Percentiles rank a stretch among this genome's conserved stretches.
These are phyloP conservation scores for Salix viminalis DNA, from an alignment of 345 rosid species.

Conservation along the genomic window DNA sequence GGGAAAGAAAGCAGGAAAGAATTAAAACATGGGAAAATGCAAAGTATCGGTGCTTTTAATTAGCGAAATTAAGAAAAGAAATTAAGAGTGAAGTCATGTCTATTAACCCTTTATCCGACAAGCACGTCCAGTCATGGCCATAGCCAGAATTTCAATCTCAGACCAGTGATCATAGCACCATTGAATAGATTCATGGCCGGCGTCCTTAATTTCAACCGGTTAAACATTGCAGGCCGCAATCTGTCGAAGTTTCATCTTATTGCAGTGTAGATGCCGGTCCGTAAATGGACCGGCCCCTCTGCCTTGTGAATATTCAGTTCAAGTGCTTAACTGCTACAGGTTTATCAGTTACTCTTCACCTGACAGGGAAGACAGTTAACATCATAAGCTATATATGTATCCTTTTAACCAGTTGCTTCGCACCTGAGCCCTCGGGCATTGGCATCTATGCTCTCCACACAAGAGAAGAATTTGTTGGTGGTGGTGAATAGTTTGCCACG, in stretches of 20 bases:
- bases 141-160: neutral
- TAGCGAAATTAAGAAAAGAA: neutral
- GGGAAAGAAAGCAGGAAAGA: too few species aligned
- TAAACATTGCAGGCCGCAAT: neutral
- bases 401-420: neutral
- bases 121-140: constrained; percentile 2
- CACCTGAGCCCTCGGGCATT: neutral
- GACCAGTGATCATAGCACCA: constrained; percentile 13
- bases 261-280: constrained; percentile 11
- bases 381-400: neutral
- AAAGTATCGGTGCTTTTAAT: neutral
- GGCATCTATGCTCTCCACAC: constrained; percentile 21
- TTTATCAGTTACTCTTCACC: neutral
- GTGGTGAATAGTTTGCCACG: constrained; percentile 26
- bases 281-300: constrained; percentile 18
- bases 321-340: neutral
- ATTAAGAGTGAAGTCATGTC: constrained; percentile 26
- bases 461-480: neutral
- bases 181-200: constrained; percentile 26
- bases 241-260: neutral
- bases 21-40: neutral
- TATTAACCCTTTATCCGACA: constrained; percentile 37
- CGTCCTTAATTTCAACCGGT: neutral
- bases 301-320: neutral
- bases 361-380: neutral